Evolutionary conservation across 2,329 filamentous ascomycete species (phyloP).

Genomic region (Alternaria incomplexa): DNA sequence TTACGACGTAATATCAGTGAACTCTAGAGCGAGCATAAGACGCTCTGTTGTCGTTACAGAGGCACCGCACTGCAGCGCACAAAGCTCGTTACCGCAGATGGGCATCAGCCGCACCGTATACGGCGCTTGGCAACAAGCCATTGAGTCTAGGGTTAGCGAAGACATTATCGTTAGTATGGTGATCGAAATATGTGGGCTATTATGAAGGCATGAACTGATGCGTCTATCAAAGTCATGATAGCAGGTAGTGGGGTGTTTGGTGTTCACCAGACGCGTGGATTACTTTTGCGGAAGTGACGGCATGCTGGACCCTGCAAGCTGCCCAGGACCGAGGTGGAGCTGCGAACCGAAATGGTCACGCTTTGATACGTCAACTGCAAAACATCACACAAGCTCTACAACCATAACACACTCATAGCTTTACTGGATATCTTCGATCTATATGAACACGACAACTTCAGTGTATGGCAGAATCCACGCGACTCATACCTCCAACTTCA

Average conservation of each 20-base stretch:
- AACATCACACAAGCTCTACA: background rate
- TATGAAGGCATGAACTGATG: background rate
- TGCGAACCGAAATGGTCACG: background rate
- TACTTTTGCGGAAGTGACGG: constrained; percentile 5
- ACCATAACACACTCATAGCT: background rate
- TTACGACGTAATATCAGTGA: background rate
- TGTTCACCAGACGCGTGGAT: background rate
- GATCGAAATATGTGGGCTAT: background rate
- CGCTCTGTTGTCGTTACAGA: background rate
- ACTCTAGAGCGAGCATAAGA: too few relatives aligned
- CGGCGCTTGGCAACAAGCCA: constrained; percentile 16
- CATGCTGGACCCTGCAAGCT: constrained; percentile 2
- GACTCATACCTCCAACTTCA: constrained; percentile 43
- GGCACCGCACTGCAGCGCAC: constrained; percentile 1
- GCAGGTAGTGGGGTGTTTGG: background rate
- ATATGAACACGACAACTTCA: background rate
- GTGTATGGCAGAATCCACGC: constrained; percentile 19
- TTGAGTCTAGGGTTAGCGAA: constrained; percentile 12
- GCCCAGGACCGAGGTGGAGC: background rate
- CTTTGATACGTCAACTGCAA: background rate
- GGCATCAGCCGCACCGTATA: constrained; percentile 19
- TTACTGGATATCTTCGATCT: background rate
- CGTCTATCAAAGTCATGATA: background rate
- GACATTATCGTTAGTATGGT: background rate
- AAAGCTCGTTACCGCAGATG: constrained; percentile 1